Conservation (phyloP, 176 grass and related monocot species). For the Pharus latifolius region DNA sequence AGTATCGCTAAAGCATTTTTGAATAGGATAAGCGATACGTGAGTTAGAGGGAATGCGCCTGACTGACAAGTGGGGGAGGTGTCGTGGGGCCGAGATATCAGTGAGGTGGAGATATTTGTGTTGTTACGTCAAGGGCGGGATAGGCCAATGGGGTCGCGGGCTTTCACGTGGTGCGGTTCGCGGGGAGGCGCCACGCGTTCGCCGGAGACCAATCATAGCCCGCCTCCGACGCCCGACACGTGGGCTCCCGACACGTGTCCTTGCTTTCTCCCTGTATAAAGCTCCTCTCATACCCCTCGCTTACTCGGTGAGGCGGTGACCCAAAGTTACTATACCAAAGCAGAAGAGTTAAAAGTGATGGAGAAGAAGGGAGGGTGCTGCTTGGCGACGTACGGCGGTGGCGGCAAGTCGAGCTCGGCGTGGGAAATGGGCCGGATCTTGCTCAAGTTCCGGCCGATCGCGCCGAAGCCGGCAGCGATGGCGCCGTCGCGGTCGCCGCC, state of each 20-base stretch:
- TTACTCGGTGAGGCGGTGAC: neutral
- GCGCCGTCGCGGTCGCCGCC: too few species aligned
- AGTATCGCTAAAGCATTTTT: too few species aligned
- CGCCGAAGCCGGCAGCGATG: constrained; percentile 26
- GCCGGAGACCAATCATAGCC: neutral
- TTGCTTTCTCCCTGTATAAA: neutral
- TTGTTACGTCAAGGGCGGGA: too few species aligned
- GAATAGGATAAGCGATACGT: too few species aligned
- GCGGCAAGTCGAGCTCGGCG: constrained; percentile 1
- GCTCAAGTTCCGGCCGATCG: constrained; percentile 46
- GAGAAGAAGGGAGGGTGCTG: constrained; percentile 33
- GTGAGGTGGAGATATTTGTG: too few species aligned
- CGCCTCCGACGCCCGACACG: neutral
- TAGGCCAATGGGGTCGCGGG: neutral
- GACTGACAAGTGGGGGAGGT: too few species aligned
- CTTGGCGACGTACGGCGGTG: constrained; percentile 14
- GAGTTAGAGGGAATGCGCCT: too few species aligned
- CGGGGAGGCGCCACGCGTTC: constrained; percentile 3
- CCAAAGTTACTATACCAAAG: neutral
- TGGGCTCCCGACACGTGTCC: constrained; percentile 10
- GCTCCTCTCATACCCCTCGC: neutral
- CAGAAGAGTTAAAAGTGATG: neutral
- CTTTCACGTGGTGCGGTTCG: constrained; percentile 27
- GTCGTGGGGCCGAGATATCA: too few species aligned
- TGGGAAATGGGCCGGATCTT: constrained; percentile 35